A percentile compares a stretch with the other conserved stretches of the same genome.
Evolutionary conservation across 192 early-diverging fungal species (phyloP).

Genomic region (Linnemannia hyalina): DNA sequence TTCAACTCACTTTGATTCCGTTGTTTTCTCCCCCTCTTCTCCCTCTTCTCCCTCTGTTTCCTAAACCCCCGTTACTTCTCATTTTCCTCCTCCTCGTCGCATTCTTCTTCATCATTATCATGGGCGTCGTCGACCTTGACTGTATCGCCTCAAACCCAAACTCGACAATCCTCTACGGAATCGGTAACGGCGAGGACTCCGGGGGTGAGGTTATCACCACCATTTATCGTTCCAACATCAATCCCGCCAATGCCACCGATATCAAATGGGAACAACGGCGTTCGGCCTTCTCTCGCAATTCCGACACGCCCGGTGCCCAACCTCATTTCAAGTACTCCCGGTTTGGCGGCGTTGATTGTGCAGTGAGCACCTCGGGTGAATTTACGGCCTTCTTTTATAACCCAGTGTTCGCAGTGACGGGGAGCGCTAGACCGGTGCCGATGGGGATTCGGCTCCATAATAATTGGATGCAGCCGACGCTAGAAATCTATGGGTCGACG

Average conservation of each 20-base stretch:
- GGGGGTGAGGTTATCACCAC: not conserved
- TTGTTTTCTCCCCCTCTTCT: not conserved
- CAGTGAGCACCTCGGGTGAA: not conserved
- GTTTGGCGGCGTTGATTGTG: not conserved
- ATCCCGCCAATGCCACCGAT: not conserved
- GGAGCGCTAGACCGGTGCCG: not conserved
- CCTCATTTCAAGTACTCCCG: not conserved
- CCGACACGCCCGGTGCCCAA: too few species aligned
- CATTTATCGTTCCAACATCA: not conserved
- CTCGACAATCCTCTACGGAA: not conserved
- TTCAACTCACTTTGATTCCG: not conserved
- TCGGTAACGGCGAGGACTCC: not conserved
- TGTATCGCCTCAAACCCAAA: not conserved
- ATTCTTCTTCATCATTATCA: not conserved
- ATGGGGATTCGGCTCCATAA: not conserved
- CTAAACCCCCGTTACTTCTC: not conserved
- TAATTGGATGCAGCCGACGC: too few species aligned
- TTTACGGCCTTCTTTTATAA: not conserved
- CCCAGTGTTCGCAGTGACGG: not conserved
- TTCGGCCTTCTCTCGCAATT: too few species aligned
- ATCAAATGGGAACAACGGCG: not conserved
- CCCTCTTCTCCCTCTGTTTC: not conserved
- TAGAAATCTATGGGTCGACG: not conserved
- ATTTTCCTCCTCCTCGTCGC: not conserved
- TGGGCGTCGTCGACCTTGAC: not conserved